Base-by-base conservation (phyloP, 345 rosid genomes). In the Ceriops decandra region DNA sequence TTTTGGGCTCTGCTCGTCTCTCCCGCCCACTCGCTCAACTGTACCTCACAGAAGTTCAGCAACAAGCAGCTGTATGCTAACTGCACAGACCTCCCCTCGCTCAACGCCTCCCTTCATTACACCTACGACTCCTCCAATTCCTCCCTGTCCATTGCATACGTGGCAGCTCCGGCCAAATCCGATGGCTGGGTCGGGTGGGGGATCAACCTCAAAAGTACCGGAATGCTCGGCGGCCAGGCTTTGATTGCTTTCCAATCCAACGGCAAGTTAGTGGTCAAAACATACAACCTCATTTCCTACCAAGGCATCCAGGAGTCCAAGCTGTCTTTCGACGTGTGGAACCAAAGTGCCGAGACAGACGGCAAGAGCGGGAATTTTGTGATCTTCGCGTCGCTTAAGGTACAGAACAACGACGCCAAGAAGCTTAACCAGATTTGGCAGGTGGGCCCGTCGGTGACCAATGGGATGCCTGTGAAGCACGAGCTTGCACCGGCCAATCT, bases 111-210 rank as follows among this genome's bases (percentile, higher is more conserved):
- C 54, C 75, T 70, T 0, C 70, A 70, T 21, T 78, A 47, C 58
- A 69, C 56, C 33, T 78, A 70, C 63, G 17, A 63, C 38, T n/a
- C 66, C 7, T 21, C 57, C 36, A 74, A 64, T 24, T 27, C 52
- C 30, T n/a, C 72, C 13, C 66, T 74, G 31, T 62, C 69, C 19
- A 52, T 78, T 4, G 75, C 78, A 49, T 78, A 28, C 63, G 24
- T 61, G 17, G 64, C 51, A 4, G 9, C 67, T 13, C 65, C 69
- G 15, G 36, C 51, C 9, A 10, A 13, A 64, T 1, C 88, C 63
- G 62, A 36, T 31, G 96, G 96, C 31, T 93, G 98, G 98, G 38
- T 80, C 67, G 80, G 88, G 21, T 93, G 97, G 98, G 98, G 83
- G 21, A 78, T 93, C 62, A 93, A 93, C 56, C 96, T 85, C 5